Base-by-base conservation (phyloP, 108 stramenopile genomes). In the Nannochloropsis salina region DNA sequence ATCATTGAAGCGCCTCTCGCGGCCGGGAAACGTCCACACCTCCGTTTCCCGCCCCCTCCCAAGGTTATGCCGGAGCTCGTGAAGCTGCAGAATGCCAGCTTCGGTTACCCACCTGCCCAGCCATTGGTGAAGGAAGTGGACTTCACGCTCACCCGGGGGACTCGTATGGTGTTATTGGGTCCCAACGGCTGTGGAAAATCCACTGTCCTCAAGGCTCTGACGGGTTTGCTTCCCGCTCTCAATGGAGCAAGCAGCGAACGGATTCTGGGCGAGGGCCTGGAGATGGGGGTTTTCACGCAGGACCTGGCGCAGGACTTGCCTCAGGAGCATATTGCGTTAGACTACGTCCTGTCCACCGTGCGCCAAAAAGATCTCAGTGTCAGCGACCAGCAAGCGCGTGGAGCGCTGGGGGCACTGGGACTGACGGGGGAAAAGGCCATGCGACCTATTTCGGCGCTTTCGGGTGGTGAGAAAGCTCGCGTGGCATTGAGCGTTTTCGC, bases 121-220 rank as follows among this genome's bases (percentile, higher is more conserved):
- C 90, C 86, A 44, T 86, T 94, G 12, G 86, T 89, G 44, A 91
- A 86, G 89, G 92, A 80, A 9, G 89, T 92, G 15, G 88, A 93
- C 74, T 80, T 93, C 42, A 80, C 83, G 8, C 89, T 94, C n/a
- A 80, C 84, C 45, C 82, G 92, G 88, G 91, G 92, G 85, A 87
- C 91, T 89, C 86, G 91, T 85, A 43, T 92, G 88, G 86, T 95
- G 22, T 42, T 96, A 6, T 44, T 90, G 92, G 86, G 96, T 90
- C 80, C 94, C 88, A 97, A 97, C 84, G 97, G 97, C 20, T 95
- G 95, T 9, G 95, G 97, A 9, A 98, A 98, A 83, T 92, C 92
- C 11, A 97, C 98, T 2, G 83, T 96, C 44, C 80, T 98, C 82
- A 91, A 95, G 82, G 92, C 96, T 0, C 86, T 98, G 11, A 87